A percentile compares a stretch with the other conserved stretches of the same genome.
These are phyloP conservation scores for Fusarium anguioides DNA, from an alignment of 2,329 filamentous ascomycete genomes.

Conservation along the genomic window DNA sequence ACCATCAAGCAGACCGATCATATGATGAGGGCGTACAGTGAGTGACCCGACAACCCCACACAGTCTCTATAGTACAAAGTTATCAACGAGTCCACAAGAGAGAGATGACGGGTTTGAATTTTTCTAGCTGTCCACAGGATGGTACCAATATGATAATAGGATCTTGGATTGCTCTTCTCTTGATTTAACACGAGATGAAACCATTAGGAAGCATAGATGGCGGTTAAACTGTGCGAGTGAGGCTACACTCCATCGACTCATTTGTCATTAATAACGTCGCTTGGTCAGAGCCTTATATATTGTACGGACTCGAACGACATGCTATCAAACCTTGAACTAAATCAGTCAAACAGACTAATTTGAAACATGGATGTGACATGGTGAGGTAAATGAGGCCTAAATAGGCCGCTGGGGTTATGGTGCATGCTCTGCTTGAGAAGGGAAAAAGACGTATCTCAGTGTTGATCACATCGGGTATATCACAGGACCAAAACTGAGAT, in stretches of 20 bases:
- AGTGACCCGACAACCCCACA: constrained; percentile 16
- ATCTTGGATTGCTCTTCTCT: neutral
- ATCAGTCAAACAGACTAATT: neutral
- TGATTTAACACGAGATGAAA: neutral
- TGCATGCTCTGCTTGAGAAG: neutral
- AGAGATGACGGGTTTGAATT: constrained; percentile 40
- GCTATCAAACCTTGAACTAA: neutral
- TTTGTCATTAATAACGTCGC: neutral
- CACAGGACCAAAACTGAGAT: too few relatives aligned
- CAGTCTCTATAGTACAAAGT: constrained; percentile 9
- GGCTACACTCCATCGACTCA: neutral
- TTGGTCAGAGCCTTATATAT: neutral
- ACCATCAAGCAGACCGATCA: neutral
- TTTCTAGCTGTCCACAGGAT: constrained; percentile 20
- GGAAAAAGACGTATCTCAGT: neutral
- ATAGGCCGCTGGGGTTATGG: neutral
- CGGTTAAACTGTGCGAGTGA: neutral
- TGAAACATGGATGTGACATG: neutral
- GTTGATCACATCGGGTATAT: too few relatives aligned
- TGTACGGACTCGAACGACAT: neutral
- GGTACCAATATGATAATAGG: neutral
- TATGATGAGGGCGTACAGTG: neutral
- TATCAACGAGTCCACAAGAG: neutral
- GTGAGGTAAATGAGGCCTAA: neutral
- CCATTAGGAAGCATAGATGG: neutral